phyloP scores from a whole-genome alignment of 1,284 basidiomycete genomes.

The Pyrrhoderma noxium region DNA sequence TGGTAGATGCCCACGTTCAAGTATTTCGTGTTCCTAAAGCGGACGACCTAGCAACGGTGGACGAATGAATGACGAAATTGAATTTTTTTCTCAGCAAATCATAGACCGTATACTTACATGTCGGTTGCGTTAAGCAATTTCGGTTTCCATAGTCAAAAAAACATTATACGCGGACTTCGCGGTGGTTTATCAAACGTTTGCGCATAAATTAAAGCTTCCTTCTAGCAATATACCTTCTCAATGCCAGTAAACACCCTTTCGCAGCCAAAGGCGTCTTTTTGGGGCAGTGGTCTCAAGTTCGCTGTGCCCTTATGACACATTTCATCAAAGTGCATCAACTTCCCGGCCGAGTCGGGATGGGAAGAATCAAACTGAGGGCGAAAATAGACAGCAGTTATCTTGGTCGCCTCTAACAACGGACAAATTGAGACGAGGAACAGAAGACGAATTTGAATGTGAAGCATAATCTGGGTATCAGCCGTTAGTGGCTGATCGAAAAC shows the following conservation, averaged over 20 bases:
- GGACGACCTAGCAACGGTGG: constrained; percentile 6
- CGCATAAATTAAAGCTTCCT: too few relatives aligned
- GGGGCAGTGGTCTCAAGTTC: background rate
- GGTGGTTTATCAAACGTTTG: too few relatives aligned
- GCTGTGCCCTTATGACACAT: background rate
- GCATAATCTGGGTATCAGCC: background rate
- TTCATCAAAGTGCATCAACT: background rate
- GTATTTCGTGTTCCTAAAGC: background rate
- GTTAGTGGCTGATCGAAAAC: background rate
- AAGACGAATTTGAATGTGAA: background rate
- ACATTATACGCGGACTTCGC: too few relatives aligned
- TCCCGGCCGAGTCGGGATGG: background rate
- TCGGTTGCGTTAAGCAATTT: too few relatives aligned
- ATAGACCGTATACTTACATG: background rate
- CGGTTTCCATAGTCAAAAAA: too few relatives aligned
- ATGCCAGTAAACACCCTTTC: background rate
- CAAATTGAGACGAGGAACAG: constrained; percentile 7
- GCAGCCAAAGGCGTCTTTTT: background rate
- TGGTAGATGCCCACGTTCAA: background rate
- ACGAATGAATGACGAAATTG: background rate
- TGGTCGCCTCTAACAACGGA: constrained; percentile 7
- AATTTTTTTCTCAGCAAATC: background rate
- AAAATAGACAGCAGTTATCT: constrained; percentile 3
- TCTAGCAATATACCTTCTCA: background rate
- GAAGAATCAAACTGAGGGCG: background rate